Evolutionary conservation across 2,329 filamentous ascomycete genomes (phyloP).

Genomic region (Monilinia laxa): DNA sequence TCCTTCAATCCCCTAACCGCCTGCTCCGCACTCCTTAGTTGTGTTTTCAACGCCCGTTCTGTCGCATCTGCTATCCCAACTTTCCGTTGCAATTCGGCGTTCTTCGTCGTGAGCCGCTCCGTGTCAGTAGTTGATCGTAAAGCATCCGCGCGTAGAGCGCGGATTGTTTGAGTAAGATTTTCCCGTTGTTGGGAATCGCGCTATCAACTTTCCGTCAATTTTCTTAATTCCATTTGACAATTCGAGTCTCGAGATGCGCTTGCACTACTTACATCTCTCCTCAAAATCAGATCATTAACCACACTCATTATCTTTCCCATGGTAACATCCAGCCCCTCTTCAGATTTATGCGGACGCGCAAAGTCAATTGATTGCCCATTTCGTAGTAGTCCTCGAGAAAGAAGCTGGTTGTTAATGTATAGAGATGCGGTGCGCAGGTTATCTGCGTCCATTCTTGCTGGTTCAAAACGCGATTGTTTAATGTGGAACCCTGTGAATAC

Average conservation of each 20-base stretch:
- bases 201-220: slow-evolving; percentile 46
- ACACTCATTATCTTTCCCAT: slow-evolving; percentile 89
- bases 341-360: slow-evolving; percentile 63
- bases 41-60: slow-evolving; percentile 66
- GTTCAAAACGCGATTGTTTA: background rate
- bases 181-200: slow-evolving; percentile 89
- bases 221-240: background rate
- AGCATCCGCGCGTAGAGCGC: slow-evolving; percentile 71
- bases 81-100: slow-evolving; percentile 55
- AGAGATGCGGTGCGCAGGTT: slow-evolving; percentile 66
- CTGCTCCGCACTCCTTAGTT: slow-evolving; percentile 72
- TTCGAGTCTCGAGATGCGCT: slow-evolving; percentile 1
- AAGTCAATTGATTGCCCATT: slow-evolving; percentile 81
- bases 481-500: background rate
- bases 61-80: slow-evolving; percentile 64
- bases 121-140: slow-evolving; percentile 71
- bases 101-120: slow-evolving; percentile 55
- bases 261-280: slow-evolving; percentile 70
- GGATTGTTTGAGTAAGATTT: slow-evolving; percentile 74
- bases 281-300: slow-evolving; percentile 87
- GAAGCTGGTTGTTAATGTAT: slow-evolving; percentile 71
- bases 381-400: slow-evolving; percentile 63
- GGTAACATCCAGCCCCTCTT: slow-evolving; percentile 62
- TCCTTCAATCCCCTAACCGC: slow-evolving; percentile 77
- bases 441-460: slow-evolving; percentile 43